Base-by-base conservation (phyloP, 2,329 filamentous ascomycete genomes). In the Colletotrichum sojae region DNA sequence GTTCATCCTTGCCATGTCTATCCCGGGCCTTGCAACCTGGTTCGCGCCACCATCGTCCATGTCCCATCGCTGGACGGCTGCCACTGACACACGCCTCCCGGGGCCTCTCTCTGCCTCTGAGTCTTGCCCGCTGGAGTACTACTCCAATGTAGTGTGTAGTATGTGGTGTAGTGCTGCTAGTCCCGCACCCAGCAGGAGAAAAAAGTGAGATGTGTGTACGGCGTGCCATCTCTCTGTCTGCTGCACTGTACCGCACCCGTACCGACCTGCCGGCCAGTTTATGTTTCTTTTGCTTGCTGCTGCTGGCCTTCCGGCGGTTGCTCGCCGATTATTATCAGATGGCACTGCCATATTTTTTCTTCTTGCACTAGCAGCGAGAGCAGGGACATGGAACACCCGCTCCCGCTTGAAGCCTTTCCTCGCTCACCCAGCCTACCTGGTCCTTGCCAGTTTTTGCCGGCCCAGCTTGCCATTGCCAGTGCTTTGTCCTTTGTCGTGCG, bases 311-410 rank as follows among this genome's bases (percentile, higher is more conserved):
- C 66, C 62, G 66, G 54, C 66, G 54, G 55, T 69, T 66, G 55
- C 55, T 69, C 61, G 54, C 66, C 66, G 62, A 60, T 46, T 43
- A 64, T 66, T 60, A 69, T 66, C 66, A 69, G 62, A 69, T 69
- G 66, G 55, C 66, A 69, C 61, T 27, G 66, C 62, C 43, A 60
- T 69, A 49, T 45, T 69, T 45, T 69, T 69, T 69, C 66, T 69
- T 69, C 62, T 69, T 69, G 61, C 65, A 68, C 65, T 59, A 65
- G 61, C 49, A 66, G 53, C 61, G 48, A 60, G 62, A 59, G 54
- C 66, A 66, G 66, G 62, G 66, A 66, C 66, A 59, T 66, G 61
- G 66, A 66, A 60, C 66, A 69, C 49, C 27, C 55, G 61, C 62
- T 65, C 61, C 49, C 66, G 49, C 66, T 65, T 49, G 66, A 68